A percentile compares a stretch with the other conserved stretches of the same genome.
Evolutionary conservation across 441 rosid genomes (phyloP).

Genomic region (Adansonia gregorii): DNA sequence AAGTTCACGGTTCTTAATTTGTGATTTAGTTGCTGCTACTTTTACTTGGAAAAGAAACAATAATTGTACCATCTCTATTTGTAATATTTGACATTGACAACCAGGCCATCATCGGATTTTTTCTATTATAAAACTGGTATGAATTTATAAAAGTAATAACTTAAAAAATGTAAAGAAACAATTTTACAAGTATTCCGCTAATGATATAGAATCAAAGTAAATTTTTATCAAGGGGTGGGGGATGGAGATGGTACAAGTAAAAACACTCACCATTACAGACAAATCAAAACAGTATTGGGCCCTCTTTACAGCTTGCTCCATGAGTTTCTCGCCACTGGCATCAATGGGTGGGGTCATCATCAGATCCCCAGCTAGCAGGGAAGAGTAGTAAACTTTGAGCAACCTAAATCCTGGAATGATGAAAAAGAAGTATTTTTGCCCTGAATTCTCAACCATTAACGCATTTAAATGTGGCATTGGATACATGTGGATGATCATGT

Average conservation of each 20-base stretch:
- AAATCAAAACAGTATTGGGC: conserved; percentile 17
- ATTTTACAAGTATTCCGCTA: conserved; percentile 24
- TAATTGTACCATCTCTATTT: neutral
- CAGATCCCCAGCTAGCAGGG: neutral
- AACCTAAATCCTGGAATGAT: conserved; percentile 17
- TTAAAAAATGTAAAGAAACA: neutral
- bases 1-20: neutral
- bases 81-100: neutral
- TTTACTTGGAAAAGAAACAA: conserved; percentile 15
- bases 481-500: neutral
- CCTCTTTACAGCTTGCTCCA: conserved; percentile 15
- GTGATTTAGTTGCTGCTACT: neutral
- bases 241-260: conserved; percentile 19
- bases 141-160: conserved; percentile 7
- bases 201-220: conserved; percentile 13
- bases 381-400: conserved; percentile 32
- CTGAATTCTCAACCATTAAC: conserved; percentile 3
- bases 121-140: neutral
- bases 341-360: neutral
- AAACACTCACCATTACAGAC: conserved; percentile 28
- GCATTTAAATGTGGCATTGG: neutral
- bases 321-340: conserved; percentile 18
- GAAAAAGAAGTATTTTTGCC: conserved; percentile 10
- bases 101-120: neutral
- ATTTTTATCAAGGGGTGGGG: neutral